These are phyloP conservation scores for Suillus plorans DNA, from an alignment of 768 basidiomycete species.

Conservation along the genomic window DNA sequence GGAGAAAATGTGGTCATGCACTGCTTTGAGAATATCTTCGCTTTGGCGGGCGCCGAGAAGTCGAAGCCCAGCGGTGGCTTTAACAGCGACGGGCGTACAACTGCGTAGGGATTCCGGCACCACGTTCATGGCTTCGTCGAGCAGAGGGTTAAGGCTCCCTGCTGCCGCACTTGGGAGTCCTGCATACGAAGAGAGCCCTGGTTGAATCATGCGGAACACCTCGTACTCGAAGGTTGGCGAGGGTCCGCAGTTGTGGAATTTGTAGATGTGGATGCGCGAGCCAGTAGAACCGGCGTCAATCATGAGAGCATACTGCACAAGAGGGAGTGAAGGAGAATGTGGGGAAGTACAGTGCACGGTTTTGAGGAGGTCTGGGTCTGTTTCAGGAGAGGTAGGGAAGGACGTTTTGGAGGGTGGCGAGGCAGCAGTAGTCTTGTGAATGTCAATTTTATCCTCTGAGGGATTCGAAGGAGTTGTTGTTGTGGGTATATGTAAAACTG, in stretches of 20 bases:
- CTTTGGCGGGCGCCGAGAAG: conserved; percentile 64
- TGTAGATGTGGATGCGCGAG: conserved; percentile 97
- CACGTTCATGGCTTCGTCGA: conserved; percentile 76
- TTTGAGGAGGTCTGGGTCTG: conserved; percentile 70
- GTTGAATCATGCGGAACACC: conserved; percentile 79
- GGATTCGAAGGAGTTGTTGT: neutral
- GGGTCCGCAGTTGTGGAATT: conserved; percentile 87
- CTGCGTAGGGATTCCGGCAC: conserved; percentile 61
- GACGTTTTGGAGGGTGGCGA: conserved; percentile 6
- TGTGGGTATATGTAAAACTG: conserved; percentile 16
- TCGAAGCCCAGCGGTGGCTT: conserved; percentile 89
- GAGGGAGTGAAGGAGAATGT: conserved; percentile 42
- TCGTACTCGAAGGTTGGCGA: conserved; percentile 89
- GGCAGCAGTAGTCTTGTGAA: neutral
- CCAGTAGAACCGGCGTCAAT: conserved; percentile 98
- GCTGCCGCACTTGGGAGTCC: conserved; percentile 70
- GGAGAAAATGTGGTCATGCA: conserved; percentile 54
- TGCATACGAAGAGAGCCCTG: conserved; percentile 71
- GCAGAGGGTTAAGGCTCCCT: conserved; percentile 68
- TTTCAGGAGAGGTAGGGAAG: conserved; percentile 58
- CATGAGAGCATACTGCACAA: conserved; percentile 94
- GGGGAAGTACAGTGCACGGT: conserved; percentile 73
- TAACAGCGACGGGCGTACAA: conserved; percentile 89
- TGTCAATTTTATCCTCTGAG: neutral
- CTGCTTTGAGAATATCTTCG: conserved; percentile 71